These are phyloP conservation scores for Chlamydomonas incerta DNA, from an alignment of 139 green algal species.

Conservation along the genomic window DNA sequence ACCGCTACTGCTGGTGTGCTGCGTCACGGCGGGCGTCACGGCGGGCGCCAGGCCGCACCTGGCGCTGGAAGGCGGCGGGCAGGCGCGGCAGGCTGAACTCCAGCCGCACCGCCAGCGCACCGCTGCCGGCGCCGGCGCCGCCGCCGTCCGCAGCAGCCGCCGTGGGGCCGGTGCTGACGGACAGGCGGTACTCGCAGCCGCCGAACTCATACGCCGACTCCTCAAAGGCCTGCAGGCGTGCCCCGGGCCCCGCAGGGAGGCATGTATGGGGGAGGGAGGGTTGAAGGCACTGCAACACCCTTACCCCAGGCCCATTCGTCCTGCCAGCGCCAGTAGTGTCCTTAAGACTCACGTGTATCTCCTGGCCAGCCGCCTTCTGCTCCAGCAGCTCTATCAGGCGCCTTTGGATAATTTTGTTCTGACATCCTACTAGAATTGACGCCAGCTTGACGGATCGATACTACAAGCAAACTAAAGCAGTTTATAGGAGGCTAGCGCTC, in stretches of 20 bases:
- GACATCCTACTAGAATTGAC: slow-evolving; percentile 24
- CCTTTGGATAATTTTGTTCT: slow-evolving; percentile 10
- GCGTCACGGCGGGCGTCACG: too few relatives aligned
- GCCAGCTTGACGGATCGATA: slow-evolving; percentile 1
- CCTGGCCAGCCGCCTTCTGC: not conserved
- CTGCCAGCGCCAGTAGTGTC: too few relatives aligned
- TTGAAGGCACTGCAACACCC: too few relatives aligned
- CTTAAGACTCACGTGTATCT: not conserved
- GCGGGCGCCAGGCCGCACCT: too few relatives aligned
- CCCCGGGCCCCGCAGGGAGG: too few relatives aligned
- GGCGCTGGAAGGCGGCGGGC: not conserved
- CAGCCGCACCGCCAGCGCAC: slow-evolving; percentile 6
- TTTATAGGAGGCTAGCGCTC: too few relatives aligned
- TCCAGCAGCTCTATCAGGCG: not conserved
- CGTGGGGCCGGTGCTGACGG: not conserved
- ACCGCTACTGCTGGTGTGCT: too few relatives aligned
- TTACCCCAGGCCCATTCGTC: too few relatives aligned
- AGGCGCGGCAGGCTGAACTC: slow-evolving; percentile 11
- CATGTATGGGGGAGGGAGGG: too few relatives aligned
- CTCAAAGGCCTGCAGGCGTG: slow-evolving; percentile 7
- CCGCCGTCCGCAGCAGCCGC: too few relatives aligned
- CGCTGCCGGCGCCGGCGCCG: not conserved
- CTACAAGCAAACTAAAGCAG: not conserved
- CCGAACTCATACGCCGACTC: slow-evolving; percentile 40
- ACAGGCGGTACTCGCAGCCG: slow-evolving; percentile 38